Conservation (phyloP, 345 rosid genomes). For the Alliaria petiolata region DNA sequence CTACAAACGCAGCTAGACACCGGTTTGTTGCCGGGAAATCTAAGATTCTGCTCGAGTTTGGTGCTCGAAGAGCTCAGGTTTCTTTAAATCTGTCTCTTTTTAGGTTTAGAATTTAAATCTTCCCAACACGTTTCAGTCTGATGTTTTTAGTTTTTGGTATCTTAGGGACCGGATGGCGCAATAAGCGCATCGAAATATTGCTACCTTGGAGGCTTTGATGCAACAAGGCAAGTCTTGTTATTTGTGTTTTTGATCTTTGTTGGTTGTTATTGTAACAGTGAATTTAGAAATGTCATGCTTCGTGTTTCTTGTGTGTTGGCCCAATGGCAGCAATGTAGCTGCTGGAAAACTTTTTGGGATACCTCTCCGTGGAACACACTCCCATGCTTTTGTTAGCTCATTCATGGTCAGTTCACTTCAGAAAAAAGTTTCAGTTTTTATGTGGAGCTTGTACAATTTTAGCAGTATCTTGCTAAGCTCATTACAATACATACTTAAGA, state of each 20-base stretch:
- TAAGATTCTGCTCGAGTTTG: slow-evolving; percentile 77
- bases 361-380: slow-evolving; percentile 93
- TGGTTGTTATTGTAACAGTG: not conserved
- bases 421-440: not conserved
- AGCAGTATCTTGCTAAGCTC: not conserved
- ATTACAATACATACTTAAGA: not conserved
- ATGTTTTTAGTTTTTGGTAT: slow-evolving; percentile 20
- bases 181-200: slow-evolving; percentile 85
- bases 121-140: not conserved
- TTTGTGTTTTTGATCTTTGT: not conserved
- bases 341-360: slow-evolving; percentile 89
- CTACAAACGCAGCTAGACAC: slow-evolving; percentile 95
- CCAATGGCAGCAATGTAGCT: slow-evolving; percentile 73
- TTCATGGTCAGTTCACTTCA: slow-evolving; percentile 60
- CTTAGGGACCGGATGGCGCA: slow-evolving; percentile 93
- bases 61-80: slow-evolving; percentile 95
- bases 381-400: slow-evolving; percentile 98
- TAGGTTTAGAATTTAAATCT: not conserved
- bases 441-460: not conserved
- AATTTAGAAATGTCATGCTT: not conserved
- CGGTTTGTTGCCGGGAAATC: slow-evolving; percentile 93
- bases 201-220: slow-evolving; percentile 95
- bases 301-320: not conserved
- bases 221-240: slow-evolving; percentile 60
- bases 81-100: not conserved